Conservation (phyloP, 495 filamentous ascomycete species). For the Neurospora sp. region DNA sequence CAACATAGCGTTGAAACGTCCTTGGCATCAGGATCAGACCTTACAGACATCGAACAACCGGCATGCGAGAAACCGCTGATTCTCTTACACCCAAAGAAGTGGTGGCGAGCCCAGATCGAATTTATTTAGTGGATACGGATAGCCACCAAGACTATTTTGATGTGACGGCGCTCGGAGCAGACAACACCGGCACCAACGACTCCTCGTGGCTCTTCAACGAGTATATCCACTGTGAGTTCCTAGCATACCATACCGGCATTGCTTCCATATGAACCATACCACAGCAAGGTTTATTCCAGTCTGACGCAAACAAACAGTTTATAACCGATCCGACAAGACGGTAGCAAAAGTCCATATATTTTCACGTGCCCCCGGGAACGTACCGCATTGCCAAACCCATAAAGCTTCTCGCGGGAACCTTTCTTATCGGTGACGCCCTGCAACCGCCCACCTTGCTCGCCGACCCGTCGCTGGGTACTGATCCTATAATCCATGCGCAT, state of each 20-base stretch:
- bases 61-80: background rate
- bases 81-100: constrained; percentile 6
- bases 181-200: background rate
- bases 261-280: background rate
- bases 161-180: background rate
- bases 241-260: background rate
- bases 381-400: background rate
- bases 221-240: background rate
- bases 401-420: background rate
- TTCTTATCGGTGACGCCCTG: background rate
- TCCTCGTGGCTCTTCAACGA: background rate
- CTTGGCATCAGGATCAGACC: background rate
- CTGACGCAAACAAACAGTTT: background rate
- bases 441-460: background rate
- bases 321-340: background rate
- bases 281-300: background rate
- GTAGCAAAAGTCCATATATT: background rate
- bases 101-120: constrained; percentile 16
- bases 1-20: background rate
- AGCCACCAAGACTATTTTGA: background rate
- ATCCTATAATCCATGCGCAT: background rate
- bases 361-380: background rate
- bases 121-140: constrained; percentile 11
- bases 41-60: background rate
- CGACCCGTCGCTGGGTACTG: background rate